Percentiles rank a stretch among this genome's conserved stretches.
phyloP scores from a whole-genome alignment of 2,329 filamentous ascomycete genomes.

The Ophiocordyceps australis region DNA sequence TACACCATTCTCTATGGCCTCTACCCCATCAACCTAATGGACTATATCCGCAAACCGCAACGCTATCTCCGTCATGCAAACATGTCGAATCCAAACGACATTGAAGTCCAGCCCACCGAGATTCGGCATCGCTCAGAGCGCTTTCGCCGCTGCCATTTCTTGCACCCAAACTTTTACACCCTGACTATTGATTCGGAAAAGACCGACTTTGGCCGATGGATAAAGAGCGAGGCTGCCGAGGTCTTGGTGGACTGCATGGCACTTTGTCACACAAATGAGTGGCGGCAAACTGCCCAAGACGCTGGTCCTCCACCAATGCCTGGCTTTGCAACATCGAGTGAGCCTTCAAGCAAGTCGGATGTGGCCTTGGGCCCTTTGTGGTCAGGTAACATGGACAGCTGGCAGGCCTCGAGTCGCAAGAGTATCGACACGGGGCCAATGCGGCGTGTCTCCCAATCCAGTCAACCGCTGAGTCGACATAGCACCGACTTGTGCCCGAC shows the following conservation, averaged over 20 bases:
- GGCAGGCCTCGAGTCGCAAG: slow-evolving; percentile 35
- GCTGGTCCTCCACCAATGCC: slow-evolving; percentile 6
- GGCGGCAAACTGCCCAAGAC: slow-evolving; percentile 8
- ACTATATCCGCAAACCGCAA: slow-evolving; percentile 68
- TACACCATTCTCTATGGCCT: slow-evolving; percentile 72
- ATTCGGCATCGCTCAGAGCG: slow-evolving; percentile 60
- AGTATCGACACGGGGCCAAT: slow-evolving; percentile 22
- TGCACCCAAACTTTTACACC: slow-evolving; percentile 74
- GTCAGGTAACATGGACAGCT: slow-evolving; percentile 21
- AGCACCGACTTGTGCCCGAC: slow-evolving; percentile 20
- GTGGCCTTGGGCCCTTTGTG: slow-evolving; percentile 21
- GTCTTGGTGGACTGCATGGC: slow-evolving; percentile 65
- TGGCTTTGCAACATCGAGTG: slow-evolving; percentile 5
- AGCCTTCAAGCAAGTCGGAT: no score
- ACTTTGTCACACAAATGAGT: slow-evolving; percentile 25
- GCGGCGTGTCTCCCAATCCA: slow-evolving; percentile 28
- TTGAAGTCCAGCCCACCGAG: slow-evolving; percentile 62
- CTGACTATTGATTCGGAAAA: slow-evolving; percentile 67
- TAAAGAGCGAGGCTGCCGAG: slow-evolving; percentile 63
- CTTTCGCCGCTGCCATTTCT: slow-evolving; percentile 52
- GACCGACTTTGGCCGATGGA: slow-evolving; percentile 57
- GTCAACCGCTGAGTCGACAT: slow-evolving; percentile 28
- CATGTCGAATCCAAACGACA: slow-evolving; percentile 49
- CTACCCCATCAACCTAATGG: slow-evolving; percentile 74
- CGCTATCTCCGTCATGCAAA: slow-evolving; percentile 59